Base-by-base conservation (phyloP, 352 stramenopile species). In the Globisporangium paroecandrum region DNA sequence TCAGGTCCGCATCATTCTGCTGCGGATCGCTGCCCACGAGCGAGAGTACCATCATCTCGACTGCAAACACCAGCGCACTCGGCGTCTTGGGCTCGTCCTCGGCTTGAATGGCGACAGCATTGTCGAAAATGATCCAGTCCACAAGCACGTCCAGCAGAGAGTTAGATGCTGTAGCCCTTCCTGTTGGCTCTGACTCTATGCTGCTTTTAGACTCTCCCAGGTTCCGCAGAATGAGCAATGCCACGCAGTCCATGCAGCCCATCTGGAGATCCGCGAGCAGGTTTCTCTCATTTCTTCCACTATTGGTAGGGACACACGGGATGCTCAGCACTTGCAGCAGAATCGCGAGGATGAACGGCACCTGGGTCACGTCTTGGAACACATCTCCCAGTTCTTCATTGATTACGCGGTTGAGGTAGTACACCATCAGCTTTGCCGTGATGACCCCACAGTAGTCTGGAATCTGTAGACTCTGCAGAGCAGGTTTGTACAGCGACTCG, bases 361-460 rank as follows among this genome's bases (percentile, higher is more conserved):
- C 66, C 8, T 69, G 66, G 8, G 65, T 61, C 9, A 18, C 47
- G 51, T 81, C 64, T 62, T 70, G 64, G 65, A 62, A 69, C 12
- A 65, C 58, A 6, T 24, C 18, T 9, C 76, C n/a, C 1, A 56
- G 38, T 18, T 86, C 75, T 29, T 83, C 80, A 12, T 72, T 77
- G 65, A 91, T 75, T n/a, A 85, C 62, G 3, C 81, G 81, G 49
- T 93, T 93, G 43, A 93, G 71, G 51, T 89, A 93, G 62, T 91
- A 93, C 27, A 93, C 74, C 69, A 91, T 85, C 29, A 93, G 63
- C 38, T 93, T 93, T 9, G 81, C 81, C 0, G 75, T 79, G 20
- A 89, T 78, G 46, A 91, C 67, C 12, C 81, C 79, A 63, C 73
- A 82, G 12, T 32, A 20, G 1, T 64, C 27, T 1, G 79, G 77